Evolutionary conservation across 2,329 filamentous ascomycete genomes (phyloP).

Genomic region (Trichophaea hybrida): DNA sequence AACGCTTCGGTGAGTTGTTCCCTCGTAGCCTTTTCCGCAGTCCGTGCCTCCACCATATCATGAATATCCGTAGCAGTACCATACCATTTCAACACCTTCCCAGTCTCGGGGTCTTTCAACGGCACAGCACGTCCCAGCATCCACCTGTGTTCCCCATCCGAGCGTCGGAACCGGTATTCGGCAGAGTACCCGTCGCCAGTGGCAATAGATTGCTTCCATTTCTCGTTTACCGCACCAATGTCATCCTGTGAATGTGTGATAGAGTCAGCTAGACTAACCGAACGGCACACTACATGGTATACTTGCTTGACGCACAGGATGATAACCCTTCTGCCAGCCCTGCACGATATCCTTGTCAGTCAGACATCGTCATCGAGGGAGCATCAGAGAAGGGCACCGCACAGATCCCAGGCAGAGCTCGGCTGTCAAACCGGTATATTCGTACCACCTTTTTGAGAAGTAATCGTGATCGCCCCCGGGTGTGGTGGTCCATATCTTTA

Average conservation of each 20-base stretch:
- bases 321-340: conserved; percentile 16
- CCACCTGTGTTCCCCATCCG: conserved; percentile 61
- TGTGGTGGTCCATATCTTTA: conserved; percentile 56
- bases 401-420: conserved; percentile 48
- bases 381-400: conserved; percentile 35
- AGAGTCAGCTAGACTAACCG: too few species aligned
- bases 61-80: conserved; percentile 70
- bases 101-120: conserved; percentile 48
- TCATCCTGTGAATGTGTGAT: conserved; percentile 11
- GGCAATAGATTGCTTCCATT: conserved; percentile 48
- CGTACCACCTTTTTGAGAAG: conserved; percentile 63
- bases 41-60: conserved; percentile 54
- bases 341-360: background rate
- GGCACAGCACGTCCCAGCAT: conserved; percentile 61
- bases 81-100: conserved; percentile 63
- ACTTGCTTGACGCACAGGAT: conserved; percentile 8
- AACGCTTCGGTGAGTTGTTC: conserved; percentile 60
- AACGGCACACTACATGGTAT: too few species aligned
- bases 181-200: conserved; percentile 56
- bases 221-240: conserved; percentile 27
- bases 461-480: conserved; percentile 55
- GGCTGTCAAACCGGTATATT: conserved; percentile 55
- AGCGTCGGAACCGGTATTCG: conserved; percentile 55
- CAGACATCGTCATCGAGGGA: too few species aligned
- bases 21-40: conserved; percentile 50